Evolutionary conservation across 306 rosid species (phyloP).

Genomic region (Cucumis cinereus): DNA sequence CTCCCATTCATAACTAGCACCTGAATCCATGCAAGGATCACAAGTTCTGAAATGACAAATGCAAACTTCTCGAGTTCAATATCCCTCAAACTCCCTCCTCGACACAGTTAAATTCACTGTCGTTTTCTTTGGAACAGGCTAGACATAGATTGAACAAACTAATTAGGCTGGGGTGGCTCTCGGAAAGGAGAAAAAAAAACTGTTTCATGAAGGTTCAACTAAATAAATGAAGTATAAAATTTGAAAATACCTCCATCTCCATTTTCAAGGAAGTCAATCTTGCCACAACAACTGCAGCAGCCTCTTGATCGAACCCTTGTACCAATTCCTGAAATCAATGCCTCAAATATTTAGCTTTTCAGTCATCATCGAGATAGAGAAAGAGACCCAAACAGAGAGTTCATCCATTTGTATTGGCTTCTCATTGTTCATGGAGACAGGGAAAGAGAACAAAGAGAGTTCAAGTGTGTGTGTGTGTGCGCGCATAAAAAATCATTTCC

Average conservation of each 20-base stretch:
- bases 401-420: not conserved
- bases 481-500: not conserved
- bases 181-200: not conserved
- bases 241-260: constrained; percentile 71
- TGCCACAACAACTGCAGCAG: constrained; percentile 96
- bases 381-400: not conserved
- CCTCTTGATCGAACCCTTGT: constrained; percentile 97
- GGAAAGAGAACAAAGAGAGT: not conserved
- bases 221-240: not conserved
- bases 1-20: not conserved
- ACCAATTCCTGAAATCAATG: constrained; percentile 58
- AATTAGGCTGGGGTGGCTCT: not conserved
- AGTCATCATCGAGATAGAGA: not conserved
- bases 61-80: not conserved
- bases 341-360: constrained; percentile 10
- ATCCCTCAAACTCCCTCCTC: not conserved
- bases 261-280: constrained; percentile 80
- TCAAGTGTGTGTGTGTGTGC: not conserved
- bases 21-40: not conserved
- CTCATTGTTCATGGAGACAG: not conserved
- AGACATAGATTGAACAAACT: not conserved
- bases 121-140: not conserved
- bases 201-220: not conserved
- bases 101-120: not conserved
- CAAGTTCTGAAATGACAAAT: not conserved